A percentile compares a stretch with the other conserved stretches of the same genome.
phyloP scores from a whole-genome alignment of 1,139 yeast genomes.

The Magnusiomyces paraingens region DNA sequence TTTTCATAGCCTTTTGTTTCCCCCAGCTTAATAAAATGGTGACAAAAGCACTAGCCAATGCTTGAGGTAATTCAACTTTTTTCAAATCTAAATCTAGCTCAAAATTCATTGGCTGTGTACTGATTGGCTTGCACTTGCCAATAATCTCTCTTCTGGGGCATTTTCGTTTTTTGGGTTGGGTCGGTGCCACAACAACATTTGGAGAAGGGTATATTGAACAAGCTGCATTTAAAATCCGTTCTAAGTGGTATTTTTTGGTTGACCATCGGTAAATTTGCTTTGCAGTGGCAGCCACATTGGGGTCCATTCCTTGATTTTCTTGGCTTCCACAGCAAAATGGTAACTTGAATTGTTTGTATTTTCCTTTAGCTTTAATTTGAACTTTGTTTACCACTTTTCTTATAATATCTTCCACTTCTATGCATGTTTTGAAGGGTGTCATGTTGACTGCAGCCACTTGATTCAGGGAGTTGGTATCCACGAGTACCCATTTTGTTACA shows the following conservation, averaged over 20 bases:
- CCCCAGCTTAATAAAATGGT: constrained; percentile 2
- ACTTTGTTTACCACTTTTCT: constrained; percentile 1
- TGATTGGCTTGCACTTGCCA: neutral
- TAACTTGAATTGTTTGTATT: constrained; percentile 2
- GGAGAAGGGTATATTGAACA: constrained; percentile 2
- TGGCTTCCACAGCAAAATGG: neutral
- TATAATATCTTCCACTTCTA: constrained; percentile 3
- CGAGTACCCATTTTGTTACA: neutral
- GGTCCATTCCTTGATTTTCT: too few species aligned
- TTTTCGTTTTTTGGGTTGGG: neutral
- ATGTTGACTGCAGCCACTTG: neutral
- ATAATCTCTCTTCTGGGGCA: neutral
- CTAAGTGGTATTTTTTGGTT: constrained; percentile 1
- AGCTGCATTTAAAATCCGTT: constrained; percentile 3
- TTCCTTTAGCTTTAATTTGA: constrained; percentile 1
- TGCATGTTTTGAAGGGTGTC: constrained; percentile 2
- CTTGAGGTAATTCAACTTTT: neutral
- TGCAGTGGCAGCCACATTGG: neutral
- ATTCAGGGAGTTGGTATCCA: neutral
- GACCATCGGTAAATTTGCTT: constrained; percentile 2
- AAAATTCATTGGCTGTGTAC: neutral
- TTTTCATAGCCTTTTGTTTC: neutral
- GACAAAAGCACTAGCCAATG: constrained; percentile 2
- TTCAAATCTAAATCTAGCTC: neutral
- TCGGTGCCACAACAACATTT: constrained; percentile 2